Evolutionary conservation across 1,284 basidiomycete genomes (phyloP).

Genomic region (Malassezia cuniculi): DNA sequence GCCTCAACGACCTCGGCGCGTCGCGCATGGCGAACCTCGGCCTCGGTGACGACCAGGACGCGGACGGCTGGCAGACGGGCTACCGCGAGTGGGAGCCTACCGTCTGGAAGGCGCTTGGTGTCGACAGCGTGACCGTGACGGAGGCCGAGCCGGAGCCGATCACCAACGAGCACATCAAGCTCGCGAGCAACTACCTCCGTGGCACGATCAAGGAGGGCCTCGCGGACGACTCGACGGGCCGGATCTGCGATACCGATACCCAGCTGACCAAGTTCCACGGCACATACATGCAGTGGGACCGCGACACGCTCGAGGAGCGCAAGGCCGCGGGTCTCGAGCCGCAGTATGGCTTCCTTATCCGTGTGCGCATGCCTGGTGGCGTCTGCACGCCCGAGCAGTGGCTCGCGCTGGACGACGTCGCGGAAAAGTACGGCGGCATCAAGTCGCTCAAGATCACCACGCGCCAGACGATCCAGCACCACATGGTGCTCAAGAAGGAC

Average conservation of each 20-base stretch:
- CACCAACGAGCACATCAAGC: constrained; percentile 99
- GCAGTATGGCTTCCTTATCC: constrained; percentile 97
- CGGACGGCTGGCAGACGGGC: constrained; percentile 87
- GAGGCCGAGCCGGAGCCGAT: constrained; percentile 93
- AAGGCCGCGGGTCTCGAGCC: constrained; percentile 84
- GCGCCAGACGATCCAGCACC: constrained; percentile 98
- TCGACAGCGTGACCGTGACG: constrained; percentile 72
- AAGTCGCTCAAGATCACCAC: constrained; percentile 96
- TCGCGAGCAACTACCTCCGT: constrained; percentile 81
- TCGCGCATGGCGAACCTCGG: constrained; percentile 48
- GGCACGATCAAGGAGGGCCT: constrained; percentile 87
- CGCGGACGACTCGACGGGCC: constrained; percentile 71
- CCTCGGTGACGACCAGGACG: constrained; percentile 92
- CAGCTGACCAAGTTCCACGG: constrained; percentile 99
- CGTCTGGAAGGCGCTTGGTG: constrained; percentile 86
- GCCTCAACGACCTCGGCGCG: constrained; percentile 45
- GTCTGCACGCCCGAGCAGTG: constrained; percentile 85
- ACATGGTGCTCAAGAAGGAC: constrained; percentile 92
- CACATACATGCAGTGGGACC: constrained; percentile 59
- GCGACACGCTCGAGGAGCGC: constrained; percentile 93
- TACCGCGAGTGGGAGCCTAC: constrained; percentile 88
- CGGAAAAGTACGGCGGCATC: constrained; percentile 76
- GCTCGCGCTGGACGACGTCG: constrained; percentile 87
- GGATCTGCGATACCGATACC: constrained; percentile 73
- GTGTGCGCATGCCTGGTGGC: constrained; percentile 86